Base-by-base conservation (phyloP, 1,139 yeast species). In the Candida sanyaensis region DNA sequence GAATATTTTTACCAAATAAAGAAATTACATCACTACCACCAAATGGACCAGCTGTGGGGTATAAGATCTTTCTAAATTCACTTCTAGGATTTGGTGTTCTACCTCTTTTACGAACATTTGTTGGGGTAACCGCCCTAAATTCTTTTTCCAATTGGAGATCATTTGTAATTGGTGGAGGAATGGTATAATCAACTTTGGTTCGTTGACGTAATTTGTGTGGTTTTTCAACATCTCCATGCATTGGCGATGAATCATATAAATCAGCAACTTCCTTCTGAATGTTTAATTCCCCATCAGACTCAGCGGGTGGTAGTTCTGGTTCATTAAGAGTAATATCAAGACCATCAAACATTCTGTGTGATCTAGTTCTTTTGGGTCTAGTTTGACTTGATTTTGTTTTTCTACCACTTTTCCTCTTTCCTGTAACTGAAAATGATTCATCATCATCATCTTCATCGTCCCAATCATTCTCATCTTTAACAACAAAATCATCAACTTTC, bases 21-120 rank as follows among this genome's bases (percentile, higher is more conserved):
- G 96, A 84, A 2, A 84, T 76, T 1, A 86, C 89, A 61, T 90
- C 96, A 54, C 91, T 85, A 29, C 98, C 98, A 27, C 97, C 97
- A 72, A 93, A 93, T 2, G 98, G 96, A 0, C 98, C 97, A n/a
- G 91, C 89, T 0, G 96, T 90, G n/a, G 97, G 96, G 59, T 86
- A 89, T 41, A 90, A 68, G 39, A 93, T 77, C 59, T 88, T 78
- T 44, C 87, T 64, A 52, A 69, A 71, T 34, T 78, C 78, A 42
- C 71, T 74, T 55, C 75, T 80, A 32, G 56, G 59, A n/a, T 64
- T 61, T 4, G 68, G 58, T 6, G 68, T 61, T 45, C 65, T 63
- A n/a, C 72, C 63, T 26, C 73, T 63, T 51, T 63, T 60, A 27
- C 55, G 48, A 3, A 49, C 49, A 11, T 46, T 51, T 26, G 50